Evolutionary conservation across 371 early-diverging fungal species (phyloP).

Genomic region (Choanephora cucurbitarum): DNA sequence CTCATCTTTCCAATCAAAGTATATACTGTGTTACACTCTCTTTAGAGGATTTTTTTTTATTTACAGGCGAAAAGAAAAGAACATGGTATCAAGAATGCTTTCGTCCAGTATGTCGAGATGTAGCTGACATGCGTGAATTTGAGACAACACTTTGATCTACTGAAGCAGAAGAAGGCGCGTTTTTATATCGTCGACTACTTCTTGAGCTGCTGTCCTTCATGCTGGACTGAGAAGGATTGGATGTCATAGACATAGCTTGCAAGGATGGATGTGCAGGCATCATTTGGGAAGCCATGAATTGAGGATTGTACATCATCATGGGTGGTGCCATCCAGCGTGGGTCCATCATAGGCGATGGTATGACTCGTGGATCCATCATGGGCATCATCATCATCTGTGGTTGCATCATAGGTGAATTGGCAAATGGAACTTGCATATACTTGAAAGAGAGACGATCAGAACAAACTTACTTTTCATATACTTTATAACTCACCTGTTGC

Average conservation of each 20-base stretch:
- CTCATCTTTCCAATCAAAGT: too few relatives aligned
- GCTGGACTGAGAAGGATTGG: too few relatives aligned
- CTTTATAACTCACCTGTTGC: conserved; percentile 27
- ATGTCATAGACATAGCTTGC: neutral
- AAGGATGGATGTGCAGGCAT: neutral
- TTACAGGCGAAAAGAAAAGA: too few relatives aligned
- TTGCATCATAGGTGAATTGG: conserved; percentile 17
- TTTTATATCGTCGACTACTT: neutral
- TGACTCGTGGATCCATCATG: conserved; percentile 41
- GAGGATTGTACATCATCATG: conserved; percentile 15
- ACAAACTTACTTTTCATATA: conserved; percentile 12
- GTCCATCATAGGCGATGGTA: conserved; percentile 33
- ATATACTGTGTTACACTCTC: too few relatives aligned
- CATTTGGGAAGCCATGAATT: conserved; percentile 6
- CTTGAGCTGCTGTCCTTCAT: neutral
- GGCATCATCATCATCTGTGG: conserved; percentile 38
- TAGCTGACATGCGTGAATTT: neutral
- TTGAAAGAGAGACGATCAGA: conserved; percentile 4
- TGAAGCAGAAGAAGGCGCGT: neutral
- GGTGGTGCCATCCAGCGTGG: conserved; percentile 28
- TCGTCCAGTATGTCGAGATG: neutral
- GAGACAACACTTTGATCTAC: neutral
- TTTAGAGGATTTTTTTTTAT: too few relatives aligned
- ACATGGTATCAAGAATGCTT: too few relatives aligned
- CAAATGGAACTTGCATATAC: conserved; percentile 20